Evolutionary conservation across 108 stramenopile genomes (phyloP).

Genomic region (Epipyxis sp.): DNA sequence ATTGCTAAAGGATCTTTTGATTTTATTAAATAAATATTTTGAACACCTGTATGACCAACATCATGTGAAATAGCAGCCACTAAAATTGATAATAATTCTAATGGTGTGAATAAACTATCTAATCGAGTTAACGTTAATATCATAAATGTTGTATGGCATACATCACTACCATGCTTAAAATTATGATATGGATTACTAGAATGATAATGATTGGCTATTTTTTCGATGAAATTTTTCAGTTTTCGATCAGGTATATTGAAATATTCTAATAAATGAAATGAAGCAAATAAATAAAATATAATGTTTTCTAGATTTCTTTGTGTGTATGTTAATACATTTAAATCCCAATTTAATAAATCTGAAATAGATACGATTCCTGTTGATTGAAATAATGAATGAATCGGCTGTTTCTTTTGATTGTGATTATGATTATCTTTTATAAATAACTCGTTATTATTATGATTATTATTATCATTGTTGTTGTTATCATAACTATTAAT

Average conservation of each 20-base stretch:
- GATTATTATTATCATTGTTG: no score
- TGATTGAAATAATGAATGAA: no score
- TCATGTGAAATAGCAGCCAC: conserved; percentile 44
- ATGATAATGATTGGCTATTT: background rate
- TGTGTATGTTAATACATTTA: conserved; percentile 11
- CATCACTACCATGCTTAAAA: conserved; percentile 25
- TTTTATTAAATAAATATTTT: conserved; percentile 44
- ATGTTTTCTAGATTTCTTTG: background rate
- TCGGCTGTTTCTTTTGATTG: no score
- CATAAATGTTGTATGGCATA: conserved; percentile 7
- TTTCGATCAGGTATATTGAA: conserved; percentile 7
- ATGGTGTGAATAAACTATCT: background rate
- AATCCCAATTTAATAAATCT: no score
- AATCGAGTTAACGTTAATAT: background rate
- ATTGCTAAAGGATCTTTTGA: conserved; percentile 42
- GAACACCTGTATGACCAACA: conserved; percentile 43
- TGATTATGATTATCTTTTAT: no score
- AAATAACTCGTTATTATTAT: no score
- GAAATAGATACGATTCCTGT: no score
- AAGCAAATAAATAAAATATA: conserved; percentile 5
- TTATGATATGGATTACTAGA: conserved; percentile 24
- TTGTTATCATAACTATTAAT: no score
- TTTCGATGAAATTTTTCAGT: background rate
- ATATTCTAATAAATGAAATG: background rate
- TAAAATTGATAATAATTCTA: conserved; percentile 33